Conservation (phyloP, 805 yeast species). For the Hanseniaspora occidentalis region DNA sequence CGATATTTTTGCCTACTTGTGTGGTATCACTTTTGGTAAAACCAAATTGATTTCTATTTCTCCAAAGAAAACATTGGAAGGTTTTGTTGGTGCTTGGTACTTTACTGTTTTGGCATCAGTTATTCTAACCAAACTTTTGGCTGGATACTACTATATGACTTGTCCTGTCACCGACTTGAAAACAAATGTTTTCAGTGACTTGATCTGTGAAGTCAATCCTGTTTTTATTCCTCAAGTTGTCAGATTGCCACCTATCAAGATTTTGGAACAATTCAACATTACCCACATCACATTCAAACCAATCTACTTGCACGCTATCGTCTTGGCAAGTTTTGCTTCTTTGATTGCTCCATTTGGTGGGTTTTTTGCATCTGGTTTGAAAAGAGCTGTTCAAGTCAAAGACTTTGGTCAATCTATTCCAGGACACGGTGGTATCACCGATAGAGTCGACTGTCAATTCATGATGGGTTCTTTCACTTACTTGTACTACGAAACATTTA, state of each 20-base stretch:
- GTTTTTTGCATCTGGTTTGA: slow-evolving; percentile 93
- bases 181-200: slow-evolving; percentile 44
- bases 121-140: slow-evolving; percentile 48
- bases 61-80: slow-evolving; percentile 96
- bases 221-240: slow-evolving; percentile 75
- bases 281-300: slow-evolving; percentile 62
- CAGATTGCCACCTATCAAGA: slow-evolving; percentile 50
- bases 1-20: slow-evolving; percentile 91
- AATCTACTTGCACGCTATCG: slow-evolving; percentile 76
- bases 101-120: slow-evolving; percentile 74
- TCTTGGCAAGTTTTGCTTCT: slow-evolving; percentile 88
- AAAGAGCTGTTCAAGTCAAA: slow-evolving; percentile 90
- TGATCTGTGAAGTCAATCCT: slow-evolving; percentile 75
- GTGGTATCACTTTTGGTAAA: slow-evolving; percentile 92
- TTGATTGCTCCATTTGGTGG: slow-evolving; percentile 98
- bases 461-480: slow-evolving; percentile 94
- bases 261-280: slow-evolving; percentile 36
- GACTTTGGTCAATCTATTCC: slow-evolving; percentile 98
- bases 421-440: slow-evolving; percentile 98
- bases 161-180: slow-evolving; percentile 63
- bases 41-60: slow-evolving; percentile 88
- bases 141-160: slow-evolving; percentile 60
- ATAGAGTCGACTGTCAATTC: slow-evolving; percentile 95
- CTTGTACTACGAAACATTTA: slow-evolving; percentile 84
- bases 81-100: slow-evolving; percentile 95